Evolutionary conservation across 352 stramenopile species (phyloP).

Genomic region (Elongisporangium anandrum): DNA sequence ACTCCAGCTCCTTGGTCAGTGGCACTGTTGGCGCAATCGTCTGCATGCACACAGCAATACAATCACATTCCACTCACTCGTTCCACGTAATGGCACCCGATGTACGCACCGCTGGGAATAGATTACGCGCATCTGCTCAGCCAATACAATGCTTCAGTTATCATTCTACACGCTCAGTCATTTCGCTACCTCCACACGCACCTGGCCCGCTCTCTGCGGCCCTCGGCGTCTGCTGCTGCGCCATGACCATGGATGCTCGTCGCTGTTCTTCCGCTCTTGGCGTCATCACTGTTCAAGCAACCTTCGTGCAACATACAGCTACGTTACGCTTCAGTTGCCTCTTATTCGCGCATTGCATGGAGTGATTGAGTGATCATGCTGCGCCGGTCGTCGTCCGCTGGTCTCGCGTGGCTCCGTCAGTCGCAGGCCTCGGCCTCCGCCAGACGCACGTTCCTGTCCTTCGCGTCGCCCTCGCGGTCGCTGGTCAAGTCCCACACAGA

Average conservation of each 20-base stretch:
- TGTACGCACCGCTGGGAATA: background rate
- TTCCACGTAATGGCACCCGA: background rate
- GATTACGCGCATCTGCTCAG: background rate
- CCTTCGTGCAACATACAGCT: slow-evolving; percentile 1
- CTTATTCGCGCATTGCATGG: background rate
- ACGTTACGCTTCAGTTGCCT: background rate
- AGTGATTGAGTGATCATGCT: slow-evolving; percentile 22
- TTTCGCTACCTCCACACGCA: slow-evolving; percentile 18
- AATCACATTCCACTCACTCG: background rate
- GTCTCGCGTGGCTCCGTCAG: slow-evolving; percentile 5
- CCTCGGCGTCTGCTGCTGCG: slow-evolving; percentile 1
- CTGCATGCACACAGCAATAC: slow-evolving; percentile 16
- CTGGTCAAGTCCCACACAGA: slow-evolving; percentile 72
- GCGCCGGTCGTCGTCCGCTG: slow-evolving; percentile 7
- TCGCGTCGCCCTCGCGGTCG: slow-evolving; percentile 38
- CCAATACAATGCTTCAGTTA: background rate
- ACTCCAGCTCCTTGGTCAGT: slow-evolving; percentile 47
- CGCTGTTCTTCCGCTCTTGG: background rate
- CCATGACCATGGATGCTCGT: background rate
- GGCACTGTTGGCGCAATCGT: slow-evolving; percentile 42
- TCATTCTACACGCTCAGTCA: background rate
- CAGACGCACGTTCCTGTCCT: slow-evolving; percentile 47
- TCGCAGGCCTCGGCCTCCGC: background rate
- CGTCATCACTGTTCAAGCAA: background rate
- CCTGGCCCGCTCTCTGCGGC: slow-evolving; percentile 1